Base-by-base conservation (phyloP, 1,284 basidiomycete species). In the Tremellales sp. region DNA sequence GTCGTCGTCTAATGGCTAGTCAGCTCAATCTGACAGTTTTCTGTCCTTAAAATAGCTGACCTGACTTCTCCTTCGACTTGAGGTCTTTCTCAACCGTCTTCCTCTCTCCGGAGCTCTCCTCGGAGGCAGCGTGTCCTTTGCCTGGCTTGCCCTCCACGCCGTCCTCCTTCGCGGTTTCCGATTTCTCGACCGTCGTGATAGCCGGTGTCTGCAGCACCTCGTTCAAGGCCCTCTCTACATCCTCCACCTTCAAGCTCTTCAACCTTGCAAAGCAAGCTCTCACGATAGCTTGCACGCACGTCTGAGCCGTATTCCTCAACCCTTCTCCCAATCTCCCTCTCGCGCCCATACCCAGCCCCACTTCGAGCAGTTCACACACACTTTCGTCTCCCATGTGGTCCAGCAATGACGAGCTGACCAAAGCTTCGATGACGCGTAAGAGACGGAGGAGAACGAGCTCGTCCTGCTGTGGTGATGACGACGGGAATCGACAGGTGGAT, bases 301-400 rank as follows among this genome's bases (percentile, higher is more conserved):
- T 81, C 69, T 97, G 93, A 1, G 95, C 93, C n/a, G 88, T 89
- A 31, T 86, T 82, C 38, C 95, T 82, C 16, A 72, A 46, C 1
- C 68, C 61, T 35, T 71, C 93, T 61, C 88, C 90, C 5, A 97
- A 77, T 34, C 95, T 79, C 78, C 94, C 95, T 68, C 97, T 90
- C 71, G 94, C 97, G 58, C 92, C 92, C 61, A 95, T 97, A 28
- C 91, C 95, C 54, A 99, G 74, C 1, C 95, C 93, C 5, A 94
- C 97, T 74, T 99, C 95, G 64, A 99, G 77, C 83, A 98, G 92
- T 74, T 97, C 94, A 70, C 95, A 98, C 18, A 98, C 86, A 68
- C 92, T 88, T 50, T 95, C 83, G 63, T 99, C 94, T 31, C 88
- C 87, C 32, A 97, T 77, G 10, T 79, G 76, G 19, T 70, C 66